A percentile compares a stretch with the other conserved stretches of the same genome.
These are phyloP conservation scores for Penicillium herquei DNA, from an alignment of 495 filamentous ascomycete species.

Conservation along the genomic window DNA sequence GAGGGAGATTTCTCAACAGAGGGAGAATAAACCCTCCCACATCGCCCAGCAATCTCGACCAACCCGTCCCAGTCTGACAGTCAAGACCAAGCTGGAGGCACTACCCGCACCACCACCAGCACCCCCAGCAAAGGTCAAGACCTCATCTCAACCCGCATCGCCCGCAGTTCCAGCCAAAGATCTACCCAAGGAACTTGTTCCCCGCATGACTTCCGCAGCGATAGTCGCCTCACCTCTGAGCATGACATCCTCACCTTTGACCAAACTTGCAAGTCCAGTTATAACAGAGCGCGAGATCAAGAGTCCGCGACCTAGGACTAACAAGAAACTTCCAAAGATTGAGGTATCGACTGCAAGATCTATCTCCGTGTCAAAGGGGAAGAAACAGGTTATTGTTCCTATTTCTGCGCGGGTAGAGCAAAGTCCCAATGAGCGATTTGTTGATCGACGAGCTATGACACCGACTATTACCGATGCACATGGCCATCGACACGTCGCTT, in stretches of 20 bases:
- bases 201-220: background rate
- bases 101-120: constrained; percentile 5
- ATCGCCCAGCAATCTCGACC: background rate
- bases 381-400: constrained; percentile 37
- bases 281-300: constrained; percentile 1
- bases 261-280: background rate
- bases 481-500: constrained; percentile 35
- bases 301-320: background rate
- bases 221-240: background rate
- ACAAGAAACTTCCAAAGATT: constrained; percentile 21
- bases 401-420: constrained; percentile 28
- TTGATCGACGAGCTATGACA: constrained; percentile 22
- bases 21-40: no score
- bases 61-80: background rate
- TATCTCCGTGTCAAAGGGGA: constrained; percentile 39
- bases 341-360: constrained; percentile 44
- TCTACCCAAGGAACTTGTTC: background rate
- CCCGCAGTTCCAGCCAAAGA: background rate
- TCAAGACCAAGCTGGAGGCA: constrained; percentile 1
- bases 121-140: constrained; percentile 12
- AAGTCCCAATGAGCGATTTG: constrained; percentile 26
- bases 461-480: constrained; percentile 31
- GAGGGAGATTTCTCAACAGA: no score
- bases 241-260: background rate
- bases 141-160: background rate